These are phyloP conservation scores for Globisporangium splendens DNA, from an alignment of 352 stramenopile species.

Conservation along the genomic window DNA sequence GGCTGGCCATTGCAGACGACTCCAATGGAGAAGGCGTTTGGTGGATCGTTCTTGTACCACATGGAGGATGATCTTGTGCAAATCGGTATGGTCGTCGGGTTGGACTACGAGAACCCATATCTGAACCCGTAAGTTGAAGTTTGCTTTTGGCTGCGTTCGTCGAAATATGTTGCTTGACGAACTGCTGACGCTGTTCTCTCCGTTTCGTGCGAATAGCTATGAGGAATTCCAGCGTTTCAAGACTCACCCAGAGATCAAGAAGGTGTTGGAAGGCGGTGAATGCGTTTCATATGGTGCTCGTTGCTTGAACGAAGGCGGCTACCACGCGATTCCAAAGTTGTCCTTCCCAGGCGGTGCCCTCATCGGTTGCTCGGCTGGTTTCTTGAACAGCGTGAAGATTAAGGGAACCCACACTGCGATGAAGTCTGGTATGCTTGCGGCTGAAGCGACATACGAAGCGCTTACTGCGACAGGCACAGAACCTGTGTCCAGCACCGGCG, in stretches of 20 bases:
- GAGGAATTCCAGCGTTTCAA: slow-evolving; percentile 99
- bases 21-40: slow-evolving; percentile 94
- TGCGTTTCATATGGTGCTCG: slow-evolving; percentile 97
- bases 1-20: slow-evolving; percentile 95
- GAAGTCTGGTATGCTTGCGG: slow-evolving; percentile 97
- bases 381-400: slow-evolving; percentile 99
- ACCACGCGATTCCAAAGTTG: slow-evolving; percentile 97
- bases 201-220: slow-evolving; percentile 46
- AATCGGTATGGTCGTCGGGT: slow-evolving; percentile 95
- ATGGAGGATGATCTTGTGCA: slow-evolving; percentile 95
- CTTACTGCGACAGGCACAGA: slow-evolving; percentile 50
- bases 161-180: neutral
- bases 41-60: slow-evolving; percentile 99
- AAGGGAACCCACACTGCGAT: slow-evolving; percentile 99
- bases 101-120: slow-evolving; percentile 99
- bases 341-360: slow-evolving; percentile 96
- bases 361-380: slow-evolving; percentile 96
- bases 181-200: neutral
- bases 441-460: slow-evolving; percentile 93
- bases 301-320: slow-evolving; percentile 93
- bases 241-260: slow-evolving; percentile 93
- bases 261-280: slow-evolving; percentile 94
- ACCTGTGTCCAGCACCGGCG: slow-evolving; percentile 59
- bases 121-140: slow-evolving; percentile 88
- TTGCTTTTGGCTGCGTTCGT: neutral